Percentiles rank a stretch among this genome's conserved stretches.
phyloP scores from a whole-genome alignment of 148 eudicot species.

The Rhododendron henanense region DNA sequence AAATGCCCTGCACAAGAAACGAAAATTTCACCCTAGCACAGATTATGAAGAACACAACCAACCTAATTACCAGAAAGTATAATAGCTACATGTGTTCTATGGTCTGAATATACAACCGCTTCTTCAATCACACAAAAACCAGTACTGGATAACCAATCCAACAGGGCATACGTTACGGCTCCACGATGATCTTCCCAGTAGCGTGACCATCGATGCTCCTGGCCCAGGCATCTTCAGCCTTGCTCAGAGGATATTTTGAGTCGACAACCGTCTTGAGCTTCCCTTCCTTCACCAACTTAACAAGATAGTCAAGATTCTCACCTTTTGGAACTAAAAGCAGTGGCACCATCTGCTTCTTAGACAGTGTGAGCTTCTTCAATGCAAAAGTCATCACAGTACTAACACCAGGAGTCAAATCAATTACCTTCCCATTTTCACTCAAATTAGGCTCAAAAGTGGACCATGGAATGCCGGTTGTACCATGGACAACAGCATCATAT shows the following conservation, averaged over 20 bases:
- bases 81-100: not conserved
- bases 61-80: not conserved
- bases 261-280: constrained; percentile 48
- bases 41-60: not conserved
- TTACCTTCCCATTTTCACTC: constrained; percentile 43
- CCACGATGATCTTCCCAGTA: constrained; percentile 58
- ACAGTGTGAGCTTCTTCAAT: constrained; percentile 41
- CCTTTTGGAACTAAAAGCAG: constrained; percentile 23
- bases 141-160: not conserved
- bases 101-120: not conserved
- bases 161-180: constrained; percentile 12
- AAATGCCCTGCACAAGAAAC: not conserved
- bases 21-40: not conserved
- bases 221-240: constrained; percentile 63
- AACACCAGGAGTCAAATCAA: constrained; percentile 38
- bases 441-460: constrained; percentile 48
- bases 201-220: constrained; percentile 54
- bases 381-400: constrained; percentile 30
- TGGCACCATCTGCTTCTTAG: constrained; percentile 51
- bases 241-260: constrained; percentile 39
- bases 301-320: constrained; percentile 35
- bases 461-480: constrained; percentile 43
- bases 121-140: not conserved
- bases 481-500: constrained; percentile 50
- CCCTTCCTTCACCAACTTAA: constrained; percentile 50